A percentile compares a stretch with the other conserved stretches of the same genome.
Conservation (phyloP, 2,329 filamentous ascomycete genomes). For the Aspergillus flavus region DNA sequence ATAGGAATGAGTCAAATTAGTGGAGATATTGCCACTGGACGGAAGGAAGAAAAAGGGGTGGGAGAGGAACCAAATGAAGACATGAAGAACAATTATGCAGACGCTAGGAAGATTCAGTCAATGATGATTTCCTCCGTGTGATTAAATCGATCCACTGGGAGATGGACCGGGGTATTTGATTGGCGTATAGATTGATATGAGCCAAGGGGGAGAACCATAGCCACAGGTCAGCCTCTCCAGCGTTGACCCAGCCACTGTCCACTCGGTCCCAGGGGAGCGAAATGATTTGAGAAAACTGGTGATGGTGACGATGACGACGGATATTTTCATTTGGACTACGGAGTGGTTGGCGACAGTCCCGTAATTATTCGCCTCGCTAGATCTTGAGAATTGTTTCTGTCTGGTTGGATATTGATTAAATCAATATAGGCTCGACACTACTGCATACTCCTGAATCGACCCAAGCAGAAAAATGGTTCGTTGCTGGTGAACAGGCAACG, state of each 20-base stretch:
- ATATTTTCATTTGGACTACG: background rate
- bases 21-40: constrained; percentile 6
- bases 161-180: background rate
- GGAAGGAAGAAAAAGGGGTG: constrained; percentile 11
- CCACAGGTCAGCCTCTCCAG: background rate
- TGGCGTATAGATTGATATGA: constrained; percentile 1
- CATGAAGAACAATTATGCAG: constrained; percentile 15
- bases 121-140: constrained; percentile 14
- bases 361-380: background rate
- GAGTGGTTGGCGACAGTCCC: background rate
- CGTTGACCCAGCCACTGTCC: background rate
- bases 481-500: constrained; percentile 14
- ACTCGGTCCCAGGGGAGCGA: background rate
- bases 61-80: constrained; percentile 16
- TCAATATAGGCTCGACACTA: constrained; percentile 4
- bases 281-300: background rate
- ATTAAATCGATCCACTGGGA: constrained; percentile 11
- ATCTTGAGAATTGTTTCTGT: background rate
- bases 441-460: constrained; percentile 1
- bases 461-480: background rate
- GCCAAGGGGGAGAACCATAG: background rate
- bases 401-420: constrained; percentile 4
- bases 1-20: background rate
- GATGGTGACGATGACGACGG: background rate
- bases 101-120: constrained; percentile 12